Conservation (phyloP, 805 yeast species). For the Barnettozyma siamensis region DNA sequence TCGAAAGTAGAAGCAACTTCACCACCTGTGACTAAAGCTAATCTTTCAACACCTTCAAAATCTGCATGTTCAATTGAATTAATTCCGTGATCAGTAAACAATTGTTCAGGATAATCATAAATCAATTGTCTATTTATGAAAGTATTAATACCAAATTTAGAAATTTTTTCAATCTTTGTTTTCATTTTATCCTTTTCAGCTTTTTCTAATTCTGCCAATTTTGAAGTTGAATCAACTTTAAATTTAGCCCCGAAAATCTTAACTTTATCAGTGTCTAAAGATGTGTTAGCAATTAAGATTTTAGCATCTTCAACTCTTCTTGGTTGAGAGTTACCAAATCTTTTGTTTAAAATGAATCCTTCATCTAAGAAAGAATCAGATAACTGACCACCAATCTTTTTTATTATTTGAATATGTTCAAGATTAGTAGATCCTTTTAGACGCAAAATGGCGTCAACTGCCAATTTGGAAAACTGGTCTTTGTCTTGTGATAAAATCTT, state of each 20-base stretch:
- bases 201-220: conserved; percentile 86
- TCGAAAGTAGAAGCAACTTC: conserved; percentile 97
- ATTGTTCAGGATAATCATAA: conserved; percentile 96
- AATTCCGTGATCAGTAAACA: conserved; percentile 80
- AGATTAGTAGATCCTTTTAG: conserved; percentile 82
- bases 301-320: conserved; percentile 76
- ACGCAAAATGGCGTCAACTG: conserved; percentile 93
- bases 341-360: conserved; percentile 88
- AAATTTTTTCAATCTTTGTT: conserved; percentile 80
- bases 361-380: conserved; percentile 92
- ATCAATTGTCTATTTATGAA: conserved; percentile 95
- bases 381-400: conserved; percentile 88
- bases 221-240: conserved; percentile 91
- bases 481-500: conserved; percentile 94
- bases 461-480: conserved; percentile 79
- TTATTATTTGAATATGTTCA: conserved; percentile 89
- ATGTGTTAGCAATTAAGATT: conserved; percentile 89
- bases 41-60: conserved; percentile 94
- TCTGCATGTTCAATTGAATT: conserved; percentile 97
- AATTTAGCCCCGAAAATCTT: conserved; percentile 97
- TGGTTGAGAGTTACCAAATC: conserved; percentile 93
- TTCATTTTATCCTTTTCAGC: conserved; percentile 95
- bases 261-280: conserved; percentile 96
- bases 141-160: conserved; percentile 79
- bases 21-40: conserved; percentile 96